These are phyloP conservation scores for Mycena capillaripes DNA, from an alignment of 768 basidiomycete species.

Conservation along the genomic window DNA sequence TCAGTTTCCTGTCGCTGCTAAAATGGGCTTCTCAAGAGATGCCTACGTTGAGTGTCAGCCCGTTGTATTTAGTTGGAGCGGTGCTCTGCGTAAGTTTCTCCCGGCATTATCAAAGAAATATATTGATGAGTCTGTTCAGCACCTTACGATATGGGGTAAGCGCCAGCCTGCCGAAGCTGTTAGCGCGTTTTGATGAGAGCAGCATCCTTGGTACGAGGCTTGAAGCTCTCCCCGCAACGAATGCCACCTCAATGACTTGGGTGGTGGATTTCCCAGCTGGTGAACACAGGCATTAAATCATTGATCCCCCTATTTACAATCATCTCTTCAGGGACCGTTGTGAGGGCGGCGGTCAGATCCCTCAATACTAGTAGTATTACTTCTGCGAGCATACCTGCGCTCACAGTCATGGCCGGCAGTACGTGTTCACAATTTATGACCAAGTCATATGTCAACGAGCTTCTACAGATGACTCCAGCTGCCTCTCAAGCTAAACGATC, in stretches of 20 bases:
- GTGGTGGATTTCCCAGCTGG: constrained; percentile 25
- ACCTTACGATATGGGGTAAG: constrained; percentile 23
- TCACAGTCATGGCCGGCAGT: constrained; percentile 24
- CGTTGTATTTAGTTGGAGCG: constrained; percentile 25
- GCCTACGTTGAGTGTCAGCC: constrained; percentile 20
- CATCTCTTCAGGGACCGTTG: constrained; percentile 23
- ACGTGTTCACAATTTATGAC: constrained; percentile 22
- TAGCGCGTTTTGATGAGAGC: constrained; percentile 13
- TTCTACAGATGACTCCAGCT: constrained; percentile 25
- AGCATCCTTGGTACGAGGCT: constrained; percentile 18
- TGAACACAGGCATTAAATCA: constrained; percentile 23
- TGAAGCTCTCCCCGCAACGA: constrained; percentile 6
- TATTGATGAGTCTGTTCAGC: constrained; percentile 19
- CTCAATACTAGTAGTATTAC: constrained; percentile 5
- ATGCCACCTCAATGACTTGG: constrained; percentile 12
- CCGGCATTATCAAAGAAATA: constrained; percentile 23
- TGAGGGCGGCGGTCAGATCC: constrained; percentile 21
- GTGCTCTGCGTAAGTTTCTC: constrained; percentile 15
- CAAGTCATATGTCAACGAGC: constrained; percentile 20
- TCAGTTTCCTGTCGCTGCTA: constrained; percentile 18
- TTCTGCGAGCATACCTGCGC: constrained; percentile 21
- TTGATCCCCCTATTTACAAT: constrained; percentile 22
- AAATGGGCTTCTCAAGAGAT: constrained; percentile 20
- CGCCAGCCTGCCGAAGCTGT: constrained; percentile 15
- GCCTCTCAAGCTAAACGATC: constrained; percentile 21